Base-by-base conservation (phyloP, 306 rosid species). In the Vachellia collinsii region DNA sequence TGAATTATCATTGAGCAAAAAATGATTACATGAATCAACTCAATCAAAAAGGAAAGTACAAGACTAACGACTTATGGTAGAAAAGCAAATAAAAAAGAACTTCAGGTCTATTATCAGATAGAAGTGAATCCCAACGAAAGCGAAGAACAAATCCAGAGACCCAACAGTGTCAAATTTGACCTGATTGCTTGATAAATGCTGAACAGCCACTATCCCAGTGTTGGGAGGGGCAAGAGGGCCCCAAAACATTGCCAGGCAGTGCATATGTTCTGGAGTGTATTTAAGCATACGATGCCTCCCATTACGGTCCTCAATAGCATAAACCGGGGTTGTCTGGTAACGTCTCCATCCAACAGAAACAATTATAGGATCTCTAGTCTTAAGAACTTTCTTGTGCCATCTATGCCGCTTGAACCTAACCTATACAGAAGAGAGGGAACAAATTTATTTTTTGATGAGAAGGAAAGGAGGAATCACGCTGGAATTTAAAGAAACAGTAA, bases 261-360 rank as follows among this genome's bases (percentile, higher is more conserved):
- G 99, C 96, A 89, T 92, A 81, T 93, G 98, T 82, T 93, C 97
- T 16, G 97, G 99, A 63, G 98, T 93, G 83, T 95, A 95, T 85
- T 95, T 95, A 64, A 95, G 98, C 97, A 93, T 93, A 2, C 96
- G 96, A 71, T 88, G 89, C 87, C 97, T 93, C 79, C 98, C 99
- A 85, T 91, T 91, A 44, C 11, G 65, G 85, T 93, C 99, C 82
- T 95, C 98, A 77, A 85, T 91, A 74, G 96, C 94, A 87, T 93
- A 95, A 83, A 95, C 84, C 64, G 97, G 99, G 53, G 87, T 87
- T 67, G 97, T 95, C 85, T 95, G 99, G 86, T 93, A 95, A 51
- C 98, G 97, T 80, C 99, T 91, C 99, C 99, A 95, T 81, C 99
- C 97, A 80, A 89, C 82, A 75, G 99, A 95, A 75, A 95, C 88